Evolutionary conservation across 177 flowering plant species (phyloP), one percentile per base, ranked within the genome.

Genomic region (Vitis hybrid): DNA sequence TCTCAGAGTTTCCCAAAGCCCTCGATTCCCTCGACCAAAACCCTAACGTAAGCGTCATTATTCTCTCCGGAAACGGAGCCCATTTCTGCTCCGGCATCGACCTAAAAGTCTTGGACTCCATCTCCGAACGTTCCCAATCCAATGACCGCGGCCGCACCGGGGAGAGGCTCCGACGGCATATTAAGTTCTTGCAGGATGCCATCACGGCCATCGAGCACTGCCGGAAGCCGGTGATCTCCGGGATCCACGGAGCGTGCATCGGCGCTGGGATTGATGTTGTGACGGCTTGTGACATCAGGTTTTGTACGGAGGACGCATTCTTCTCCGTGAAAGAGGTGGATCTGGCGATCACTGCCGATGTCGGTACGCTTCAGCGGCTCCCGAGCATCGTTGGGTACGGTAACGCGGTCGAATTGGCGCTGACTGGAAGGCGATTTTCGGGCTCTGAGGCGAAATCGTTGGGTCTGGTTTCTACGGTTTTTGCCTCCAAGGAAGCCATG

Each of bases 31-130:
- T 94, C 75, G 97, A 92, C 69, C 84, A 71, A 45, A 82, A 89
- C 83, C 94, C 94, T 7, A 49, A 82, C 54, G 87, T 67, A 67
- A 34, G 68, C 74, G 93, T 85, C 81, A 80, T 95, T 76, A 66
- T 93, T 80, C 86, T 95, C 74, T 68, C 90, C 68, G 87, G 82
- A 49, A 61, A 71, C 50, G 93, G 92, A 50, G 21, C 63, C 18
- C 90, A 91, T 73, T 94, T 94, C 86, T 94, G 98, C 80, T 68
- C 97, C 70, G 96, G 99, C 11, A 91, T 94, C 85, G 95, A 94
- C 71, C 73, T 94, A 77, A 75, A 75, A 8, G n/a, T 81, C 56
- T 76, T 88, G 3, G 34, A 18, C 49, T 60, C 82, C 60, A n/a
- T 67, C 67, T 5, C 60, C 58, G 70, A 52, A 5, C 4, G 5